Percentiles rank a stretch among this genome's conserved stretches.
Evolutionary conservation across 2,329 filamentous ascomycete genomes (phyloP).

Genomic region (Dichotomopilus funicola): DNA sequence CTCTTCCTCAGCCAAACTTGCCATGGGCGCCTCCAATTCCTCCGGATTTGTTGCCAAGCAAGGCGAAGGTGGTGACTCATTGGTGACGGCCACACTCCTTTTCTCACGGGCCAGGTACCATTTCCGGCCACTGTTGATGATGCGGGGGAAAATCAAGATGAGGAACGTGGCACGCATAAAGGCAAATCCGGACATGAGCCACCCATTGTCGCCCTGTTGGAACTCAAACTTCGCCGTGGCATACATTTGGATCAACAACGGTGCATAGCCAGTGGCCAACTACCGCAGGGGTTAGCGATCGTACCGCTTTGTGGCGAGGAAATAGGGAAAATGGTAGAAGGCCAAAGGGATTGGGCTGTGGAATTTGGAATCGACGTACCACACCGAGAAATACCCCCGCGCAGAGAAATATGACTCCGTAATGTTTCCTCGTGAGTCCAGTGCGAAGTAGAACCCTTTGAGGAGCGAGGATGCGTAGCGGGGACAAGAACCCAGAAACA

Average conservation of each 20-base stretch:
- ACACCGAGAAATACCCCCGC: conserved; percentile 61
- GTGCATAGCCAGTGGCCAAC: conserved; percentile 62
- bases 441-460: conserved; percentile 45
- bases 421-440: conserved; percentile 48
- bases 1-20: conserved; percentile 39
- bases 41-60: conserved; percentile 33
- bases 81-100: background rate
- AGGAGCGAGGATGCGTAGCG: conserved; percentile 55
- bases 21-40: conserved; percentile 36
- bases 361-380: conserved; percentile 30
- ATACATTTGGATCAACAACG: conserved; percentile 54
- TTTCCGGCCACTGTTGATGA: conserved; percentile 36
- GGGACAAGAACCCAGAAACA: conserved; percentile 53
- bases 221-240: conserved; percentile 51
- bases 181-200: conserved; percentile 50
- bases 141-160: conserved; percentile 46
- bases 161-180: conserved; percentile 50
- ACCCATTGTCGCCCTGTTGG: conserved; percentile 49
- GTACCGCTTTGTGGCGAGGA: background rate
- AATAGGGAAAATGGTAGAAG: no score
- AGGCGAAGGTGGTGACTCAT: background rate
- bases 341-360: background rate
- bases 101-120: conserved; percentile 23
- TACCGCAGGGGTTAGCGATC: conserved; percentile 18
- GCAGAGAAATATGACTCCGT: conserved; percentile 58